Base-by-base conservation (phyloP, 2,329 filamentous ascomycete species). In the Neonectria coccinea region DNA sequence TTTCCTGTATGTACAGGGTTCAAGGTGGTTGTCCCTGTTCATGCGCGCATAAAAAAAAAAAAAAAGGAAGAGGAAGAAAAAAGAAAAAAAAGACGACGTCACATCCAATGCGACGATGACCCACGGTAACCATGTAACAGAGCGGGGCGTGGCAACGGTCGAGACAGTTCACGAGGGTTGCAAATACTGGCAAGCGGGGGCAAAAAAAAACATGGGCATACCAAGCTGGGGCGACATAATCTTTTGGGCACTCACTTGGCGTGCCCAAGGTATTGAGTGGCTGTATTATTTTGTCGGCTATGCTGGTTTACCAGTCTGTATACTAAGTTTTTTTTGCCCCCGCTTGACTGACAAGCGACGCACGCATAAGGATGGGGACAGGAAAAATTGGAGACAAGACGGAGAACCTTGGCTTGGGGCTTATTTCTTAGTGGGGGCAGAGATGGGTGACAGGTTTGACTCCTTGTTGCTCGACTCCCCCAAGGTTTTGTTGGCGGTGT, bases 21-120 rank as follows among this genome's bases (percentile, higher is more conserved):
- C 27, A 14, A 10, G n/a, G 12, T 6, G 3, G 11, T 6, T 36
- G 6, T 4, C 18, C 48, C 29, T 51, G 10, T 11, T 54, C 33
- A 54, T 54, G 51, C 51, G 51, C 33, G 20, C 51, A 54, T 54
- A n/a, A n/a, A 39, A 25, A 41, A 42, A 54, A 33, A 31, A 20
- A 51, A n/a, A 4, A 7, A 51, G 31, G 6, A 22, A 31, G 4
- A 18, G 5, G 11, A 39, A 39, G 36, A 16, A 50, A 12, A 31
- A 25, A 12, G 3, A 20, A 20, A 25, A 12, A 18, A 50, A 31
- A 22, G 25, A 50, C n/a, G 2, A 31, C 5, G n/a, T 57, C 44
- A 41, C 55, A 57, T 48, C 42, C 22, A 39, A 14, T 27, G 29
- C 42, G 25, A 50, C 47, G 25, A 33, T 14, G 16, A 14, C 14